Conservation (phyloP, 164 flowering plant genomes). For the Pachysandra terminalis region DNA sequence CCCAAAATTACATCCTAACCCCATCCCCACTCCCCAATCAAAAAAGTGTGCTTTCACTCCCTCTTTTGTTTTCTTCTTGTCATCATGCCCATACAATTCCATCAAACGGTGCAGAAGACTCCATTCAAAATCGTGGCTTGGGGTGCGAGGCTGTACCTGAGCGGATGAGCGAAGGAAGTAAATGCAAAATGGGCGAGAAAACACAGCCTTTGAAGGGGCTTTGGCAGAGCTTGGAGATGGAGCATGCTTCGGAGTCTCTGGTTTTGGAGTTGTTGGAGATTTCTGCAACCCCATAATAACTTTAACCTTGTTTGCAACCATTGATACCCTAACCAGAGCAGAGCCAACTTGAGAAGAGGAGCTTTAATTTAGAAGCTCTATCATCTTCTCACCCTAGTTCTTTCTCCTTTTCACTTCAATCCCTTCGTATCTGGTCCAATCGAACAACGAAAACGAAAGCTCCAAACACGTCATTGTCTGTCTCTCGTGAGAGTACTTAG, state of each 20-base stretch:
- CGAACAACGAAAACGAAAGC: background rate
- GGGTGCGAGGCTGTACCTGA: conserved; percentile 90
- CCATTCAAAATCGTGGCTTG: too few relatives aligned
- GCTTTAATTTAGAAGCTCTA: background rate
- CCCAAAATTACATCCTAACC: too few relatives aligned
- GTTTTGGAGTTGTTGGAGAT: conserved; percentile 39
- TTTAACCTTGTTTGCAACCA: conserved; percentile 86
- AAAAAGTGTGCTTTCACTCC: too few relatives aligned
- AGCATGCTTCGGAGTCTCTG: conserved; percentile 28
- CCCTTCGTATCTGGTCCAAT: background rate
- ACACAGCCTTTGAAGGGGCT: conserved; percentile 24
- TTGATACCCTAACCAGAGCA: background rate
- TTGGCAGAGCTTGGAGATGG: conserved; percentile 15
- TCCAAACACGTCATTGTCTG: conserved; percentile 19
- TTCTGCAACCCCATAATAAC: conserved; percentile 64
- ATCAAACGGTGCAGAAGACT: too few relatives aligned
- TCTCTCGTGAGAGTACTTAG: conserved; percentile 2
- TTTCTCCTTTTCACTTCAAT: background rate
- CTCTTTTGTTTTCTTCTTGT: too few relatives aligned
- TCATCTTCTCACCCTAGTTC: background rate
- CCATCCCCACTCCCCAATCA: too few relatives aligned
- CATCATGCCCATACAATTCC: too few relatives aligned
- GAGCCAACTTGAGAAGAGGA: background rate
- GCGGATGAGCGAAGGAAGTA: conserved; percentile 91
- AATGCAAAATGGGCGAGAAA: conserved; percentile 80